Evolutionary conservation across 176 grass and related monocot species (phyloP).

Genomic region (Saccharum spontaneum): DNA sequence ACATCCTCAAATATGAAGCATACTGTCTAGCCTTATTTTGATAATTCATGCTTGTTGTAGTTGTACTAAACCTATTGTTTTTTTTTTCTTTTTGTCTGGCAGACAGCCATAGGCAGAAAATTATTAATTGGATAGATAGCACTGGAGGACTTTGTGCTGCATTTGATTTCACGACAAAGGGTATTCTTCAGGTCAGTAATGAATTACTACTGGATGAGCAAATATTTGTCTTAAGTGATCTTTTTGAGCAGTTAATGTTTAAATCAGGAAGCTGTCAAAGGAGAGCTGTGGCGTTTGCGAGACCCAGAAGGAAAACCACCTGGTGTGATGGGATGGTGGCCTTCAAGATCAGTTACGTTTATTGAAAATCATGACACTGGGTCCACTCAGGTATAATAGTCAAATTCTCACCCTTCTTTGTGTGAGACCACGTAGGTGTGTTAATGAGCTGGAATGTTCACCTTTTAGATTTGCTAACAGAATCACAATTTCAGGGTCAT

Average conservation of each 20-base stretch:
- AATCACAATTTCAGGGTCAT: slow-evolving; percentile 69
- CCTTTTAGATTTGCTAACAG: slow-evolving; percentile 8
- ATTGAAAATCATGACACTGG: slow-evolving; percentile 98
- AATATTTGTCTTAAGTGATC: slow-evolving; percentile 11
- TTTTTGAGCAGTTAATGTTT: slow-evolving; percentile 13
- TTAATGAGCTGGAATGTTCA: slow-evolving; percentile 17
- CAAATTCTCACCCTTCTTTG: slow-evolving; percentile 1
- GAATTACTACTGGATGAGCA: background rate
- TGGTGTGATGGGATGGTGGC: slow-evolving; percentile 93
- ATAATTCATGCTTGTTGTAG: background rate
- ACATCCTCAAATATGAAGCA: background rate
- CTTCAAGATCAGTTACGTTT: slow-evolving; percentile 94
- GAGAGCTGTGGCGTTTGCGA: slow-evolving; percentile 82
- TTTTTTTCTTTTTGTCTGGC: background rate
- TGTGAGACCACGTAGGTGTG: background rate
- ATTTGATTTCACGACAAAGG: slow-evolving; percentile 98
- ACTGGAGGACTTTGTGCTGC: slow-evolving; percentile 74
- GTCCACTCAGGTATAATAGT: slow-evolving; percentile 78
- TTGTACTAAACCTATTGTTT: background rate
- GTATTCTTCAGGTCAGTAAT: slow-evolving; percentile 84
- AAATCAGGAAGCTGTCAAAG: slow-evolving; percentile 90
- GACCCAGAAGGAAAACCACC: slow-evolving; percentile 78
- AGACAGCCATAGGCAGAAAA: slow-evolving; percentile 88
- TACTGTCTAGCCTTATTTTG: background rate
- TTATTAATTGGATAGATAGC: slow-evolving; percentile 82